Percentiles rank a stretch among this genome's conserved stretches.
phyloP scores from a whole-genome alignment of 176 grass and related monocot species.

The Olyra latifolia region DNA sequence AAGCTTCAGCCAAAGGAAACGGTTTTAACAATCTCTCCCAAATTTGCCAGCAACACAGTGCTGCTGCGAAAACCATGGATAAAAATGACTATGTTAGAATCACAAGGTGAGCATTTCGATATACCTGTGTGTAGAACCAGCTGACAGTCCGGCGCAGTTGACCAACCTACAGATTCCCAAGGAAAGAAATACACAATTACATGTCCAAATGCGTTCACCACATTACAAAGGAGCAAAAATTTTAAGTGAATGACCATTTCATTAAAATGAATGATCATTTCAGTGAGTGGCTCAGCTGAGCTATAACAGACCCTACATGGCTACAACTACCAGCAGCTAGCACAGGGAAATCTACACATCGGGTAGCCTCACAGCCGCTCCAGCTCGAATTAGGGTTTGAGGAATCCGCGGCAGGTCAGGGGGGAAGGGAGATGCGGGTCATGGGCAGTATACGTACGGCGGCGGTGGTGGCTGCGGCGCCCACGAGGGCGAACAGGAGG shows the following conservation, averaged over 20 bases:
- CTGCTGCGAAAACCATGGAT: not conserved
- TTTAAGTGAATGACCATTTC: not conserved
- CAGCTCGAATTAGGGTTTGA: not conserved
- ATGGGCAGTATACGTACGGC: conserved; percentile 30
- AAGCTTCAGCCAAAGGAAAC: conserved; percentile 45
- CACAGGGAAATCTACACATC: not conserved
- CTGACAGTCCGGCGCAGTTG: conserved; percentile 51
- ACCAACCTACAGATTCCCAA: conserved; percentile 41
- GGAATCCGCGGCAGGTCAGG: not conserved
- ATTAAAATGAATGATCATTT: not conserved
- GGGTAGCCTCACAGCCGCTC: not conserved
- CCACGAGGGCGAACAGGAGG: conserved; percentile 48
- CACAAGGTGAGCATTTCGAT: not conserved
- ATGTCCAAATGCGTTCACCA: not conserved
- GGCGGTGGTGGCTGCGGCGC: conserved; percentile 49
- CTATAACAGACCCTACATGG: not conserved
- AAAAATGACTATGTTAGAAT: not conserved
- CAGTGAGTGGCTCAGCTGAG: not conserved
- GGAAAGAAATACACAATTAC: not conserved
- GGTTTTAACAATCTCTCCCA: not conserved
- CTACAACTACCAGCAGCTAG: not conserved
- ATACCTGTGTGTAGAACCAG: conserved; percentile 73
- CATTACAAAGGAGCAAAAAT: not conserved
- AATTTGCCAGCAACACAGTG: not conserved
- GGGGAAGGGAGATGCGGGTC: not conserved